Evolutionary conservation across 768 basidiomycete genomes (phyloP).

Genomic region (Xanthoconium stramineum): DNA sequence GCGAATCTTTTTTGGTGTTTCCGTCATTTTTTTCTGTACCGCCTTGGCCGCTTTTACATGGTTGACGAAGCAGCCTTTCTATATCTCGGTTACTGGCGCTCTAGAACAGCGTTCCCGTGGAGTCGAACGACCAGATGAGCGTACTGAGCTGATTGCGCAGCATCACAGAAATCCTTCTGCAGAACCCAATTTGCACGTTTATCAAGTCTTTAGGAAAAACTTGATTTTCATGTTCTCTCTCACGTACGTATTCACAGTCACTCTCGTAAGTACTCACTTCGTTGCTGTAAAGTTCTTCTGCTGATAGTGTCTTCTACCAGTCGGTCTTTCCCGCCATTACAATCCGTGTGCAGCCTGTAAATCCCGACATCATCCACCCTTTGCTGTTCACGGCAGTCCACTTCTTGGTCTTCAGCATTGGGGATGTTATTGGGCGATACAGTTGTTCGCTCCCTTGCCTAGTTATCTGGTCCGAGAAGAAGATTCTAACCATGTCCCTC

Average conservation of each 20-base stretch:
- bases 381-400: slow-evolving; percentile 30
- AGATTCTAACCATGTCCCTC: slow-evolving; percentile 2
- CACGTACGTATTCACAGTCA: neutral
- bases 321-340: neutral
- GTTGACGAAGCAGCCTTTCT: neutral
- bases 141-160: neutral
- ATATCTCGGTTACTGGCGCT: neutral
- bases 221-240: neutral
- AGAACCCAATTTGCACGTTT: neutral
- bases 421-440: slow-evolving; percentile 68
- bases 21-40: neutral
- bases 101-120: neutral
- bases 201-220: neutral
- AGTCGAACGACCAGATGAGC: neutral
- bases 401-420: slow-evolving; percentile 65
- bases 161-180: neutral
- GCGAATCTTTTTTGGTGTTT: neutral
- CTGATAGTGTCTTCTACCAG: neutral
- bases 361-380: neutral
- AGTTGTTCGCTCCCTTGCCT: slow-evolving; percentile 72
- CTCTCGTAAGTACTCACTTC: neutral
- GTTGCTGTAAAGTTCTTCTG: neutral
- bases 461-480: no score
- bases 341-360: neutral
- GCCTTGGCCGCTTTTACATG: neutral